These are phyloP conservation scores for Xanthoparmelia taractica DNA, from an alignment of 495 filamentous ascomycete species.

Conservation along the genomic window DNA sequence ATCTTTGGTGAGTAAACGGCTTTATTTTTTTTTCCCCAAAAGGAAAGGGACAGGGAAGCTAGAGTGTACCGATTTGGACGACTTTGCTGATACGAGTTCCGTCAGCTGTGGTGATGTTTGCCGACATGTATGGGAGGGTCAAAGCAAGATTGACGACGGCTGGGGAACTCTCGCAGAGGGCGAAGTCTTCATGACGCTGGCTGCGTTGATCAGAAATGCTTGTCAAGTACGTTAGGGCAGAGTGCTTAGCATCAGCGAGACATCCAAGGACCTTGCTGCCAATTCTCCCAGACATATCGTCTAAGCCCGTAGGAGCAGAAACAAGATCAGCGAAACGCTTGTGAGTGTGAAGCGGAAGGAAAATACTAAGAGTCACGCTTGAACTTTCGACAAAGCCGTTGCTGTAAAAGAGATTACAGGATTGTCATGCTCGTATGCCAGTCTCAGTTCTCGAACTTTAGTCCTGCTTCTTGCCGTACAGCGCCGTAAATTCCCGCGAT, in stretches of 20 bases:
- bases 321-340: not conserved
- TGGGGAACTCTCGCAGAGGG: not conserved
- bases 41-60: not conserved
- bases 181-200: not conserved
- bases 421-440: not conserved
- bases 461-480: constrained; percentile 57
- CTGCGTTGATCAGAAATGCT: not conserved
- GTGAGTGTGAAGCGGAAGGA: not conserved
- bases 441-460: constrained; percentile 55
- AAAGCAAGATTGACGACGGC: not conserved
- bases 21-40: constrained; percentile 7
- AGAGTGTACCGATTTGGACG: not conserved
- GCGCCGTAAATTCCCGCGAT: constrained; percentile 79
- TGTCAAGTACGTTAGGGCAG: not conserved
- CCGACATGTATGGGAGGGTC: constrained; percentile 45
- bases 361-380: not conserved
- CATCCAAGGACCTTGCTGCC: not conserved
- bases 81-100: not conserved
- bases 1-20: constrained; percentile 53
- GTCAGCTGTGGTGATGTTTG: constrained; percentile 48
- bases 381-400: not conserved
- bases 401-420: not conserved
- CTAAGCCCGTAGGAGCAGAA: not conserved
- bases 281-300: not conserved
- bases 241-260: not conserved